Evolutionary conservation across 768 basidiomycete genomes (phyloP), one percentile per base, ranked within the genome.

Genomic region (Boletus huronensis): DNA sequence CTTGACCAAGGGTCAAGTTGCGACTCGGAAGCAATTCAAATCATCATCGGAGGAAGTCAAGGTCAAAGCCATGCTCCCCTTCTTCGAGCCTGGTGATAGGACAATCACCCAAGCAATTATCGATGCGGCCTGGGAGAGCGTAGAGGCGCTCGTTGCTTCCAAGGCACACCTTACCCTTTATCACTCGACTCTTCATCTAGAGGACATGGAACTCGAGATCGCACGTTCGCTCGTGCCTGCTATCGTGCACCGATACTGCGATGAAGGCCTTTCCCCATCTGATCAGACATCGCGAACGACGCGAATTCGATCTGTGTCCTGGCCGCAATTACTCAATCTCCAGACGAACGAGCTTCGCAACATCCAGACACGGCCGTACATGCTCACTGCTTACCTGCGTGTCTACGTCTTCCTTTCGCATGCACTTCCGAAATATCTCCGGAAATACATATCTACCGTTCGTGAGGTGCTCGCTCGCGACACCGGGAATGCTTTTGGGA

Each of bases 401-500:
- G 72, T 83, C 44, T 87, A 81, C 59, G 67, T 74, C 44, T 84
- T 84, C 60, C 67, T 87, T 42, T 70, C 73, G 26, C 70, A 75
- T 38, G 63, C 73, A 36, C 63, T 78, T 28, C 54, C 59, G 11
- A 45, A 62, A 48, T 42, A 64, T 21, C 66, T 75, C 14, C 56
- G 53, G 43, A 60, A 62, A 49, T 80, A 74, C 48, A 63, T 79
- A 5, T 76, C 72, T 10, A 74, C 75, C 9, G 74, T 82, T 31
- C 79, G 85, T n/a, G 77, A 73, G 2, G 69, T 84, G 10, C 70
- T 87, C 17, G 76, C 76, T 16, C 77, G 85, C 13, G 84, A 87
- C 55, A 77, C 79, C 23, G 84, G 85, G 21, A 87, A 87, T 57
- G 77, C 82, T 8, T 87, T 88, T 55, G 86, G 85, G 16, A 78